phyloP scores from a whole-genome alignment of 345 rosid species.

The Brassica juncea region DNA sequence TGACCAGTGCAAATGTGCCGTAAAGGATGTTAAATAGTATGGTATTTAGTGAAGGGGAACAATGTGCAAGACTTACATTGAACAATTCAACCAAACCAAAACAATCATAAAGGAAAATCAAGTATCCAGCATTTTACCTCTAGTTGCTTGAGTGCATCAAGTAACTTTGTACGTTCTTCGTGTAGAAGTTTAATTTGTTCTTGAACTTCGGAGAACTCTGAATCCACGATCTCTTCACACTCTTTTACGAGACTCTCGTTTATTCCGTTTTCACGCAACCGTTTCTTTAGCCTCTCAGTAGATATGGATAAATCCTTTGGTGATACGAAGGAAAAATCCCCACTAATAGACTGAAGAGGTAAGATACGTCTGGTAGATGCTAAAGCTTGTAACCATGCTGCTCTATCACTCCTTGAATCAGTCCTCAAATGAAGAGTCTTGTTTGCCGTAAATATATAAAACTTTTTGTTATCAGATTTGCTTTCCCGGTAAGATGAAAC shows the following conservation, averaged over 20 bases:
- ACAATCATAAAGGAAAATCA: background rate
- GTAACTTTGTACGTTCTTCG: constrained; percentile 71
- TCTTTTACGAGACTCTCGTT: constrained; percentile 71
- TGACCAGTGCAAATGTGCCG: background rate
- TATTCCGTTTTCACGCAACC: constrained; percentile 70
- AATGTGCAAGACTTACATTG: constrained; percentile 3
- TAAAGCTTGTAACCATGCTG: constrained; percentile 94
- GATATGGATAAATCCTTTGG: constrained; percentile 71
- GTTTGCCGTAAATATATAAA: constrained; percentile 89
- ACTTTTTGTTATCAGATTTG: constrained; percentile 85
- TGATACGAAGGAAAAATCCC: constrained; percentile 49
- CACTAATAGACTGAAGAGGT: constrained; percentile 61
- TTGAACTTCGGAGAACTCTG: constrained; percentile 74
- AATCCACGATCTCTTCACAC: constrained; percentile 82
- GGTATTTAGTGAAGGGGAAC: background rate
- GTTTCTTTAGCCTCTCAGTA: constrained; percentile 65
- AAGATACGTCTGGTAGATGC: constrained; percentile 62
- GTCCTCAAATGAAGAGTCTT: constrained; percentile 96
- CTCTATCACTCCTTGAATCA: constrained; percentile 75
- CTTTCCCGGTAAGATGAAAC: constrained; percentile 95
- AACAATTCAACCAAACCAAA: constrained; percentile 14
- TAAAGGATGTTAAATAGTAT: background rate
- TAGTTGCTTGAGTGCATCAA: constrained; percentile 71
- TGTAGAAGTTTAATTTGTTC: constrained; percentile 68
- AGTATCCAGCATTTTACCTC: constrained; percentile 55